Evolutionary conservation across 2,329 filamentous ascomycete genomes (phyloP).

Genomic region (Diplodia corticola): DNA sequence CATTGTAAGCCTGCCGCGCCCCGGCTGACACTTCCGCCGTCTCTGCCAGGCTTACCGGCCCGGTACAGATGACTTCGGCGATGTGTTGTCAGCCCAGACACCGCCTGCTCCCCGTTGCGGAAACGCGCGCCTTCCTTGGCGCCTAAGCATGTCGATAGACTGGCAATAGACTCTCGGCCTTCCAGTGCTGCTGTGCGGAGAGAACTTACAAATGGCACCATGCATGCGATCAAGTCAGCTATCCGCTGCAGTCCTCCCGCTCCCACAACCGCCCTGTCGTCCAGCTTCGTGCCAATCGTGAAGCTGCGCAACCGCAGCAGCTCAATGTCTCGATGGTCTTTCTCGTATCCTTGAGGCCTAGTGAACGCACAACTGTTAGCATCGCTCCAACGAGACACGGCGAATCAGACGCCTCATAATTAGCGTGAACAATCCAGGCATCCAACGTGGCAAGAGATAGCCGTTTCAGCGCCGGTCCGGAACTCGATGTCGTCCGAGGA

Average conservation of each 20-base stretch:
- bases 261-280: constrained; percentile 63
- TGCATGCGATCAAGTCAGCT: constrained; percentile 61
- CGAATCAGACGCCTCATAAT: constrained; percentile 13
- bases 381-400: not conserved
- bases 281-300: constrained; percentile 67
- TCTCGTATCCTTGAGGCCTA: constrained; percentile 64
- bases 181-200: constrained; percentile 20
- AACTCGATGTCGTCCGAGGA: not conserved
- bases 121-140: constrained; percentile 10
- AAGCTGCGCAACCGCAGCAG: constrained; percentile 80
- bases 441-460: constrained; percentile 12
- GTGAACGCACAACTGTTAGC: not conserved
- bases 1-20: constrained; percentile 4
- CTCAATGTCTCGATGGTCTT: constrained; percentile 75
- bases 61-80: constrained; percentile 9
- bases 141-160: constrained; percentile 2
- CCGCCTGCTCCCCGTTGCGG: constrained; percentile 14
- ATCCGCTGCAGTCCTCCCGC: constrained; percentile 66
- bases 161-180: constrained; percentile 17
- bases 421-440: constrained; percentile 16
- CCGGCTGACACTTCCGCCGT: constrained; percentile 2
- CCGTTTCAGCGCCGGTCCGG: constrained; percentile 4
- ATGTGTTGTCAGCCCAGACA: constrained; percentile 14
- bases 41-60: constrained; percentile 10
- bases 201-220: constrained; percentile 77